A percentile compares a stretch with the other conserved stretches of the same genome.
phyloP scores from a whole-genome alignment of 257 asterid genomes.

The Voacanga thouarsii region DNA sequence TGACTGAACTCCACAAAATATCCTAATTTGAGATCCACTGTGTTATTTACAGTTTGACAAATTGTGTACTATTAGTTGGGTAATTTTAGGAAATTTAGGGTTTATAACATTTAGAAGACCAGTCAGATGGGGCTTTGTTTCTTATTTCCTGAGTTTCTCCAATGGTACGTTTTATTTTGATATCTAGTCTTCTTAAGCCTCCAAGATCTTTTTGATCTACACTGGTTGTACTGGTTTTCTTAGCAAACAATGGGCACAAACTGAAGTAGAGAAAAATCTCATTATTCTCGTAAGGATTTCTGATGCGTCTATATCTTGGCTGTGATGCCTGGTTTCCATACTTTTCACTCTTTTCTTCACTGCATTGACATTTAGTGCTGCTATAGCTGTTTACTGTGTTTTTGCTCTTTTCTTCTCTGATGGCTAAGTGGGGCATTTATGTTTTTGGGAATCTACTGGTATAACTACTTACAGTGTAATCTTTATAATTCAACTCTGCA shows the following conservation, averaged over 20 bases:
- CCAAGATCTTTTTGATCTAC: neutral
- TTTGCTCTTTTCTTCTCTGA: neutral
- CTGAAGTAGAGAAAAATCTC: neutral
- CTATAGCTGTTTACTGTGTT: neutral
- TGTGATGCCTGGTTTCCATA: neutral
- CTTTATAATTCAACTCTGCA: conserved; percentile 31
- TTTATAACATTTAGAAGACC: neutral
- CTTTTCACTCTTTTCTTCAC: neutral
- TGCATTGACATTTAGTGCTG: neutral
- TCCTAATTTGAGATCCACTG: neutral
- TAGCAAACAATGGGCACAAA: neutral
- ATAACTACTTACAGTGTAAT: neutral
- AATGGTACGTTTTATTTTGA: neutral
- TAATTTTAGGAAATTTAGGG: neutral
- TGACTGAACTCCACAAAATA: neutral
- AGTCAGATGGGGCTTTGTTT: neutral
- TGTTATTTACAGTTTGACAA: neutral
- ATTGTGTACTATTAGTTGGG: neutral
- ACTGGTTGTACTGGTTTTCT: neutral
- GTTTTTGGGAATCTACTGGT: neutral
- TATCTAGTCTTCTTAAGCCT: neutral
- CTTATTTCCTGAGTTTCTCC: neutral
- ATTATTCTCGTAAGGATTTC: neutral
- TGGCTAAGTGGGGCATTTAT: neutral
- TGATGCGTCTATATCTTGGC: neutral